Base-by-base conservation (phyloP, 139 green algal species). In the Edaphochlamys debaryana region DNA sequence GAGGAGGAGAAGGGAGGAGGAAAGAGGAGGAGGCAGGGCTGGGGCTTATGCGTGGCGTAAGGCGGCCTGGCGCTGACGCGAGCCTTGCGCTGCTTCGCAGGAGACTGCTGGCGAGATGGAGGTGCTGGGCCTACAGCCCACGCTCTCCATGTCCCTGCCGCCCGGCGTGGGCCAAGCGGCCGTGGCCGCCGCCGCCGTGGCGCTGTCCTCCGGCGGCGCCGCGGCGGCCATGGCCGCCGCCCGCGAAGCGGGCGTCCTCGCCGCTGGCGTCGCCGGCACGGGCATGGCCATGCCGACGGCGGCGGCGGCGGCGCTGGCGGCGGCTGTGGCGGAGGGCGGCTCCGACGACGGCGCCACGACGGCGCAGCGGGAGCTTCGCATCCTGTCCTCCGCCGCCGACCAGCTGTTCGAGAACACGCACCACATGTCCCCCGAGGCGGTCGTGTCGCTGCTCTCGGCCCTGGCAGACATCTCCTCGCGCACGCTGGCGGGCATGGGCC, bases 321-420 rank as follows among this genome's bases (percentile, higher is more conserved):
- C 58, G 4, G 73, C 58, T 0, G 29, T 32, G n/a, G 34, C 29
- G 38, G 75, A 62, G 17, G 75, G n/a, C 42, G 60, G n/a, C n/a
- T 30, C n/a, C 38, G 75, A 62, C 60, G 75, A 71, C 40, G n/a
- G 19, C 75, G 58, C 75, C 58, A 81, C 75, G 30, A 36, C 40
- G 17, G 75, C 75, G 19, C 75, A 81, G 42, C 40, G 41, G 0
- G 60, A 71, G 75, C 75, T 81, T 19, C 75, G 60, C 29, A 71
- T 81, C 60, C 58, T 81, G 40, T 64, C 88, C 20, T 82, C 83
- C 40, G 89, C 93, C 4, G 88, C 92, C 23, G 90, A 88, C 68
- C 89, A 94, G 80, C 75, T 97, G 34, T 97, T 97, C 71, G 85
- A 95, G 67, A 84, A 85, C 67, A 95, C 86, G 5, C 29, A 62